Percentiles rank a stretch among this genome's conserved stretches.
Evolutionary conservation across 73 alveolate species (phyloP).

Genomic region (Paraurostyla sp.): DNA sequence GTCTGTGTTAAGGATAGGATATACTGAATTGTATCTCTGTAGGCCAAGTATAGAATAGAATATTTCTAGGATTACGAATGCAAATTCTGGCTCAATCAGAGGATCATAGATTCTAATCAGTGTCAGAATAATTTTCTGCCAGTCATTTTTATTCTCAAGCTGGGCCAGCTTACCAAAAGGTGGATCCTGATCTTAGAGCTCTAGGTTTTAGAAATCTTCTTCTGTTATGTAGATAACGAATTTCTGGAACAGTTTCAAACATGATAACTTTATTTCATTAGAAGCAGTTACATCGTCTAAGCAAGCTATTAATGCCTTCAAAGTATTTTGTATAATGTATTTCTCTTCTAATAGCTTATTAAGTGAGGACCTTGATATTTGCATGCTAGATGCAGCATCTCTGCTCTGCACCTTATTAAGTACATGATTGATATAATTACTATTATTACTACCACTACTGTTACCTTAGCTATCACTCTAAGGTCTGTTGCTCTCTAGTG

Average conservation of each 20-base stretch:
- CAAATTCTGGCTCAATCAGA: slow-evolving; percentile 27
- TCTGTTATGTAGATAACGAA: slow-evolving; percentile 4
- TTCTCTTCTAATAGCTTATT: slow-evolving; percentile 37
- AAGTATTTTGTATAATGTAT: background rate
- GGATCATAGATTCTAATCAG: slow-evolving; percentile 27
- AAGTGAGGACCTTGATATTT: slow-evolving; percentile 14
- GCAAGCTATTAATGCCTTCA: slow-evolving; percentile 21
- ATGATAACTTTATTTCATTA: slow-evolving; percentile 1
- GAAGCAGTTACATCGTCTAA: slow-evolving; percentile 28
- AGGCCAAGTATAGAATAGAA: background rate
- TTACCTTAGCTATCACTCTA: slow-evolving; percentile 37
- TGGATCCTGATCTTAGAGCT: background rate
- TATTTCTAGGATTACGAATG: slow-evolving; percentile 22
- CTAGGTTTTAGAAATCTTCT: slow-evolving; percentile 43
- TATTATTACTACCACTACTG: slow-evolving; percentile 28
- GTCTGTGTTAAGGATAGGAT: background rate
- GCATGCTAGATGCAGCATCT: too few species aligned
- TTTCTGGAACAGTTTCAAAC: slow-evolving; percentile 16
- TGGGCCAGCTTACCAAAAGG: background rate
- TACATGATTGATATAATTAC: background rate
- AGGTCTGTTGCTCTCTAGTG: background rate
- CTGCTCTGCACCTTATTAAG: too few species aligned
- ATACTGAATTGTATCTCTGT: background rate
- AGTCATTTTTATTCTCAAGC: slow-evolving; percentile 1
- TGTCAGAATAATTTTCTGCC: background rate